Base-by-base conservation (phyloP, 2,329 filamentous ascomycete species). In the Westerdykella ornata region DNA sequence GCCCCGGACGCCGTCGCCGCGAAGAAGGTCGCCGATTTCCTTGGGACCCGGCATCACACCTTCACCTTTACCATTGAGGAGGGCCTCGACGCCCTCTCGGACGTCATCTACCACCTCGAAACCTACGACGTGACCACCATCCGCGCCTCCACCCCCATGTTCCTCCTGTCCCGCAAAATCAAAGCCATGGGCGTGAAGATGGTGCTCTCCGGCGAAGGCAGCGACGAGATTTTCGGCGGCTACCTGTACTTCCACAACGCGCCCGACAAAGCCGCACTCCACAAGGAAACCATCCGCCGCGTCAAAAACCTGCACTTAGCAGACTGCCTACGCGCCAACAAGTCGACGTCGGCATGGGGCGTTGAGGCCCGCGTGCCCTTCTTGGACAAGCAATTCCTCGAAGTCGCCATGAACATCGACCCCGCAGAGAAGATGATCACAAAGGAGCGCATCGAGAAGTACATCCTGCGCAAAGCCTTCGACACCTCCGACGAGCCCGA, bases 121-220 rank as follows among this genome's bases (percentile, higher is more conserved):
- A 88, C 88, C 12, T 98, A 92, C 72, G 92, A 98, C 66, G 92
- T 98, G 18, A 98, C 92, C 39, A 98, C 92, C 3, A 97, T 98
- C 65, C 88, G 92, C 63, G 92, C 92, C 41, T 97, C 90, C 9
- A 98, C 92, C 9, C 92, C 92, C 52, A 98, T 98, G 92, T 98
- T 96, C 73, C 75, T 98, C 49, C 78, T 98, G 36, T 92, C 88
- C 47, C 83, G 94, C 66, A 98, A 98, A 77, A 98, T 98, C 76
- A 98, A 98, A 77, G 92, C 89, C 28, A 90, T 96, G 82, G 92
- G 92, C 50, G 86, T 98, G 63, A 98, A 98, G 80, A 98, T 98
- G 92, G 92, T 98, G 43, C 78, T 98, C 48, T 94, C 85, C 60
- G 92, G 92, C 47, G 92, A 98, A 72, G 92, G 92, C 37, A 92